Evolutionary conservation across 2,329 filamentous ascomycete species (phyloP).

Genomic region (Microdochium nivale): DNA sequence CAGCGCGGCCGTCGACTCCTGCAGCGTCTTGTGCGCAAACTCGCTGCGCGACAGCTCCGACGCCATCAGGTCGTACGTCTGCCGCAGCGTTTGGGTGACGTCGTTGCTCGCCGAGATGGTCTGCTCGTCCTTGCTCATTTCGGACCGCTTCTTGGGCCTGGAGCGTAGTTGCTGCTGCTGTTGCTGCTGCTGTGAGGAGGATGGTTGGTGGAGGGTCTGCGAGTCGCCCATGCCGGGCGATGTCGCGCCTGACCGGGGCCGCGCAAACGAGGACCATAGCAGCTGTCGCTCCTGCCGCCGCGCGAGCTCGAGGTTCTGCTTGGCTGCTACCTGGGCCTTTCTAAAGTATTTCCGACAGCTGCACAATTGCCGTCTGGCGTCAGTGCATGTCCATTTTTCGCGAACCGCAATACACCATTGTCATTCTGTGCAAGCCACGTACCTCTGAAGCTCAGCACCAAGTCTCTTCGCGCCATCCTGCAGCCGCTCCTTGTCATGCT

Average conservation of each 20-base stretch:
- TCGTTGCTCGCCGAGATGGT: conserved; percentile 68
- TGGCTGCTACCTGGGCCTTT: conserved; percentile 72
- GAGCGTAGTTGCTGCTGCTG: conserved; percentile 18
- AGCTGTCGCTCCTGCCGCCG: conserved; percentile 70
- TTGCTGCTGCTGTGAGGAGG: conserved; percentile 3
- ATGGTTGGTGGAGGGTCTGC: not conserved
- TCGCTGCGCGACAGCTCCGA: conserved; percentile 76
- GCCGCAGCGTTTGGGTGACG: conserved; percentile 73
- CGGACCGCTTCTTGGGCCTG: conserved; percentile 22
- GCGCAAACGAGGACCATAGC: conserved; percentile 57
- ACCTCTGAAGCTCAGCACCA: conserved; percentile 64
- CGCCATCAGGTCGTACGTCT: conserved; percentile 81
- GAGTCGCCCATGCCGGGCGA: conserved; percentile 14
- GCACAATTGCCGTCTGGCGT: no score
- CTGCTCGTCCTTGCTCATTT: conserved; percentile 51
- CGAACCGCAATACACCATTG: no score
- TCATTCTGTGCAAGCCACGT: conserved; percentile 10
- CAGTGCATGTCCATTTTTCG: no score
- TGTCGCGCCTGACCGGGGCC: conserved; percentile 26
- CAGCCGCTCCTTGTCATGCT: conserved; percentile 56
- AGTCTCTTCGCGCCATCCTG: conserved; percentile 59
- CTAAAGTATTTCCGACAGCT: conserved; percentile 62
- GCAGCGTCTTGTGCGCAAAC: conserved; percentile 83
- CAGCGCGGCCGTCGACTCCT: conserved; percentile 77
- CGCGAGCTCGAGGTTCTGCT: conserved; percentile 63